Evolutionary conservation across 305 asterid genomes (phyloP).

Genomic region (Fraxinus paxiana): DNA sequence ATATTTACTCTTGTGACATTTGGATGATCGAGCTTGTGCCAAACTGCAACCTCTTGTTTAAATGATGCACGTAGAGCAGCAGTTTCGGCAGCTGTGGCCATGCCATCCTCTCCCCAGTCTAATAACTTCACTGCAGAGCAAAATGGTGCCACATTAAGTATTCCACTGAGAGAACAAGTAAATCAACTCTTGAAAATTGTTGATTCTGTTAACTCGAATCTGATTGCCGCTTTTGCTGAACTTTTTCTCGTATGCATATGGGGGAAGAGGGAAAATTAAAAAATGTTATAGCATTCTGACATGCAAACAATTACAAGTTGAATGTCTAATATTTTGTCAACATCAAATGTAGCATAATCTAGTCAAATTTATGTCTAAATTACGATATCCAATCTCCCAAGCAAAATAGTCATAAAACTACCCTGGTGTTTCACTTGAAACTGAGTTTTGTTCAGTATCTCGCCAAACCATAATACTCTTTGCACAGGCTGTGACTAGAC

Average conservation of each 20-base stretch:
- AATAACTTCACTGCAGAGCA: conserved; percentile 44
- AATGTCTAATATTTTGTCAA: not conserved
- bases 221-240: not conserved
- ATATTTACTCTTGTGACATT: conserved; percentile 43
- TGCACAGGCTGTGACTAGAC: not conserved
- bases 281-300: not conserved
- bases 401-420: not conserved
- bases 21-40: conserved; percentile 61
- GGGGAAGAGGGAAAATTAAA: not conserved
- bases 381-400: not conserved
- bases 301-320: not conserved
- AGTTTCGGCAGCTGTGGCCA: conserved; percentile 36
- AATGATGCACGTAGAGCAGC: conserved; percentile 42
- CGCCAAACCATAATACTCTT: not conserved
- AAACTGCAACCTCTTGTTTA: conserved; percentile 52
- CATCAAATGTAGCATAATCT: not conserved
- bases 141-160: not conserved
- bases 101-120: conserved; percentile 51
- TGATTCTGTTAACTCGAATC: not conserved
- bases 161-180: not conserved
- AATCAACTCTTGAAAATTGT: not conserved
- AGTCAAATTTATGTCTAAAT: not conserved
- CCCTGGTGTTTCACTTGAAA: not conserved
- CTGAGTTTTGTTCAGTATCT: not conserved
- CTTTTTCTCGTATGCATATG: not conserved